phyloP scores from a whole-genome alignment of 768 basidiomycete genomes.

The Scleroderma citrinum region DNA sequence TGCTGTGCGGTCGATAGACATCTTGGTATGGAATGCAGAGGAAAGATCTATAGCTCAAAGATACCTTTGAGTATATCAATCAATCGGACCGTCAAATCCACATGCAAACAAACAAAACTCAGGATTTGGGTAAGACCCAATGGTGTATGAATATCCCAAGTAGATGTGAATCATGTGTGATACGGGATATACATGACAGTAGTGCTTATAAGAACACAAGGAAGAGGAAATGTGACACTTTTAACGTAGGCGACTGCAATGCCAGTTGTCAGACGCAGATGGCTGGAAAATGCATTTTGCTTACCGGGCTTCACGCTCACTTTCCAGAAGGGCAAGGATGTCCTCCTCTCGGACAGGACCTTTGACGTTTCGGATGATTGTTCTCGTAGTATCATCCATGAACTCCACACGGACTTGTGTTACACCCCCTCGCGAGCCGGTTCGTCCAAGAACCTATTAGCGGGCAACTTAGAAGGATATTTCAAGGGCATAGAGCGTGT shows the following conservation, averaged over 20 bases:
- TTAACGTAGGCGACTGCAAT: constrained; percentile 3
- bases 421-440: constrained; percentile 98
- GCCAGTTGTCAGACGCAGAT: not conserved
- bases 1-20: constrained; percentile 32
- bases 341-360: constrained; percentile 95
- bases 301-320: constrained; percentile 98
- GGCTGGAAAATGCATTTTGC: constrained; percentile 19
- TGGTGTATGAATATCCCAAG: too few species aligned
- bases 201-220: not conserved
- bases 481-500: not conserved
- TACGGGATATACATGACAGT: not conserved
- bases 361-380: constrained; percentile 99
- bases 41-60: too few species aligned
- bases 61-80: too few species aligned
- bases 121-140: too few species aligned
- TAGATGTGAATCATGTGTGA: not conserved
- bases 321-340: constrained; percentile 93
- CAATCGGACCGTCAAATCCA: too few species aligned
- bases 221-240: not conserved
- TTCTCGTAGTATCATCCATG: constrained; percentile 93
- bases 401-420: constrained; percentile 99
- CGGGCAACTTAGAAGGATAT: constrained; percentile 2
- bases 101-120: too few species aligned
- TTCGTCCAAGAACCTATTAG: constrained; percentile 89
- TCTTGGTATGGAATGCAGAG: too few species aligned